Evolutionary conservation across 805 yeast species (phyloP), one percentile per base, ranked within the genome.

Genomic region (Candida arabinofermentans): DNA sequence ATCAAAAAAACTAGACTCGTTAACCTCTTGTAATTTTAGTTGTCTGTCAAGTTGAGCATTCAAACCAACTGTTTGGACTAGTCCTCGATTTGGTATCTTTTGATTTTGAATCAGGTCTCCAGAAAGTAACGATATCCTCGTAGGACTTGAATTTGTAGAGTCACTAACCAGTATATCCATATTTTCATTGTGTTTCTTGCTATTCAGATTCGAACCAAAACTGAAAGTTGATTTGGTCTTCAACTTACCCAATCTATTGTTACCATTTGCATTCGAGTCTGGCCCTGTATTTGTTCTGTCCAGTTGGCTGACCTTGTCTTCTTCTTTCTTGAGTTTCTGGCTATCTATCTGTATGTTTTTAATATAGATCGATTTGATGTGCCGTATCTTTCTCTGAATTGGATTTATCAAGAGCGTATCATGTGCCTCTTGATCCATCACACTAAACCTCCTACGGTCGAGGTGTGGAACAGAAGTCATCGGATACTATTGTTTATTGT

Each of bases 1-100:
- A 34, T 66, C 64, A 7, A 58, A 47, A 34, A 68, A 59, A 9
- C 51, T 50, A 8, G 43, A 38, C 5, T 45, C 34, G 46, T 62
- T 65, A 16, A 63, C 32, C 1, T 51, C 37, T 38, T 62, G 70
- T 9, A 59, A 43, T 27, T 52, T 45, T 7, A 48, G 26, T 33
- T 66, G 71, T 37, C 57, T 42, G 27, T 53, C 53, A 2, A 55
- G 40, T 22, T 54, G 56, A 8, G 51, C 53, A 23, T 45, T 37
- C 8, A 44, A 23, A 7, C 53, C 55, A 10, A 41, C 37, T 0
- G 39, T 39, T 5, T 27, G 37, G 14, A 23, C n/a, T 41, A 35
- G 27, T 29, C 24, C 33, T 27, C 12, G 39, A 34, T 14, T 31
- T 33, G 8, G 38, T 26, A 16, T 47, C 36, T 36, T 36, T 31